phyloP scores from a whole-genome alignment of 768 basidiomycete genomes.

The Rhizopogon vinicolor region DNA sequence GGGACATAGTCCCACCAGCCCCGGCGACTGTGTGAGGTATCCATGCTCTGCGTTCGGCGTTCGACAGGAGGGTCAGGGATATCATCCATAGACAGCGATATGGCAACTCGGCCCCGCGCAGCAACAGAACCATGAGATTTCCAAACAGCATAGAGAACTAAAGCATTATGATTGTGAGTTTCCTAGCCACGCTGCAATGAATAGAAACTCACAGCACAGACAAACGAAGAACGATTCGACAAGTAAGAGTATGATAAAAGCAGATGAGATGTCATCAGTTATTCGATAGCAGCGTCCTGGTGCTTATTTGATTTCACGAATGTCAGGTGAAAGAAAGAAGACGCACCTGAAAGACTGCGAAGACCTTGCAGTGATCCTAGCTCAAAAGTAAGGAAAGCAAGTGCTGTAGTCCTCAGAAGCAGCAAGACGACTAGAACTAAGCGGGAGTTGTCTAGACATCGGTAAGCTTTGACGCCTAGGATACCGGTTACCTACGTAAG shows the following conservation, averaged over 20 bases:
- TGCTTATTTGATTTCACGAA: background rate
- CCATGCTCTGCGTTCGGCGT: slow-evolving; percentile 1
- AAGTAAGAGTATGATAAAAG: slow-evolving; percentile 46
- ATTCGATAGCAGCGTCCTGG: slow-evolving; percentile 45
- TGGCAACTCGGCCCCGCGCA: slow-evolving; percentile 51
- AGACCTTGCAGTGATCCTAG: slow-evolving; percentile 31
- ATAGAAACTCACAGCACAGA: slow-evolving; percentile 47
- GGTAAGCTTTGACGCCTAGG: slow-evolving; percentile 62
- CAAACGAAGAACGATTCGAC: slow-evolving; percentile 55
- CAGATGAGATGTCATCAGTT: slow-evolving; percentile 27
- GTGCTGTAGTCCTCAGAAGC: slow-evolving; percentile 38
- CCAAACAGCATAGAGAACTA: slow-evolving; percentile 55
- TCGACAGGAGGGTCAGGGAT: slow-evolving; percentile 16
- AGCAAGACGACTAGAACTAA: slow-evolving; percentile 41
- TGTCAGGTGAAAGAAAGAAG: background rate
- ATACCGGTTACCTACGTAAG: slow-evolving; percentile 51
- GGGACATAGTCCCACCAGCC: slow-evolving; percentile 59
- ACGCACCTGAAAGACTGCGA: slow-evolving; percentile 46
- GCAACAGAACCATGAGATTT: slow-evolving; percentile 45
- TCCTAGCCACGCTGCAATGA: background rate
- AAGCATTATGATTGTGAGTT: slow-evolving; percentile 5
- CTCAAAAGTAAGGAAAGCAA: slow-evolving; percentile 39
- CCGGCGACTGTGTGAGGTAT: slow-evolving; percentile 20
- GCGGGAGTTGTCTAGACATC: slow-evolving; percentile 57
- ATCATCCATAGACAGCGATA: slow-evolving; percentile 43